Conservation (phyloP, 306 rosid species). For the Mimosa bimucronata region DNA sequence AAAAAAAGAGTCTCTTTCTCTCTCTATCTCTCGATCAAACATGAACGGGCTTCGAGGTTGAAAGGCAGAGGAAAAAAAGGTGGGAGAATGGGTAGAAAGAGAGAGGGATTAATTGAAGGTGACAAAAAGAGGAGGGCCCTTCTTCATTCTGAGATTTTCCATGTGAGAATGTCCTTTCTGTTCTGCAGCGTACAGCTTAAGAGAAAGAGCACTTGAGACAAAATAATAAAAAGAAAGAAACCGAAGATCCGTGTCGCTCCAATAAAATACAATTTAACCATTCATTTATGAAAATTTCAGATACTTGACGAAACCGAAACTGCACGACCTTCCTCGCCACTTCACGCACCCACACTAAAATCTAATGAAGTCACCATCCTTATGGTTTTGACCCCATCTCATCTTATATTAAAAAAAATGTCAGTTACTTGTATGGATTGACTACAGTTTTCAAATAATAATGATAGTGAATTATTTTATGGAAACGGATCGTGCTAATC, state of each 20-base stretch:
- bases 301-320: slow-evolving; percentile 19
- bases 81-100: slow-evolving; percentile 22
- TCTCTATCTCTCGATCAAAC: neutral
- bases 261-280: slow-evolving; percentile 10
- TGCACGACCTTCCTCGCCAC: slow-evolving; percentile 40
- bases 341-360: slow-evolving; percentile 1
- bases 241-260: slow-evolving; percentile 40
- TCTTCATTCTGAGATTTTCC: slow-evolving; percentile 34
- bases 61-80: slow-evolving; percentile 12
- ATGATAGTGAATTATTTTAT: neutral
- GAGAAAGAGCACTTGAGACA: slow-evolving; percentile 41
- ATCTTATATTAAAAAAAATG: neutral
- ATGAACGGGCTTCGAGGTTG: slow-evolving; percentile 3
- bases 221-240: slow-evolving; percentile 21
- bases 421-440: slow-evolving; percentile 3
- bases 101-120: slow-evolving; percentile 19
- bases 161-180: slow-evolving; percentile 47
- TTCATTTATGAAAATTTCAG: slow-evolving; percentile 35
- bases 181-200: slow-evolving; percentile 34
- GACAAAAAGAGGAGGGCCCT: slow-evolving; percentile 32
- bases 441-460: slow-evolving; percentile 4
- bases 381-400: slow-evolving; percentile 29
- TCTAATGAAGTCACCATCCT: slow-evolving; percentile 33
- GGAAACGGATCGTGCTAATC: neutral
- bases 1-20: neutral